phyloP scores from a whole-genome alignment of 169 alveolate genomes.

The Eimeria sp. region DNA sequence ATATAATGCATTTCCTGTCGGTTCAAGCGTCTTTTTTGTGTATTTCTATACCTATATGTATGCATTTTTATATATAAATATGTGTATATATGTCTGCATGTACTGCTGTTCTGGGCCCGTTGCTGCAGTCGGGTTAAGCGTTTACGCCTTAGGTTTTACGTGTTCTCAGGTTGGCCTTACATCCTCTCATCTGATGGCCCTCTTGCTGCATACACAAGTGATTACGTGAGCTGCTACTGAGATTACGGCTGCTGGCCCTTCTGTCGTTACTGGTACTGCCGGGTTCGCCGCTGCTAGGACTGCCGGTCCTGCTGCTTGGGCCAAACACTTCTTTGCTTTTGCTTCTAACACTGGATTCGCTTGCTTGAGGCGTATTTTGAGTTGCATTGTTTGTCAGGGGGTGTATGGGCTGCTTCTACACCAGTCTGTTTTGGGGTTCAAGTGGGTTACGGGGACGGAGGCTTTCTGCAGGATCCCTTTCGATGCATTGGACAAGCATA shows the following conservation, averaged over 20 bases:
- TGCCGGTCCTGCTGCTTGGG: background rate
- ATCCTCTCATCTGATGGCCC: conserved; percentile 54
- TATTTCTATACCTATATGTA: background rate
- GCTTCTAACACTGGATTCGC: background rate
- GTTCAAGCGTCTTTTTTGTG: no score
- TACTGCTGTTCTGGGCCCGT: background rate
- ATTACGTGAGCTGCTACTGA: conserved; percentile 20
- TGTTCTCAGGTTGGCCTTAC: conserved; percentile 61
- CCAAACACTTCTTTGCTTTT: background rate
- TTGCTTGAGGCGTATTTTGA: background rate
- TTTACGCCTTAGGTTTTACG: background rate
- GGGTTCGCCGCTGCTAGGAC: background rate
- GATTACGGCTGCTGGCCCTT: background rate
- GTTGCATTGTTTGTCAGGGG: conserved; percentile 22
- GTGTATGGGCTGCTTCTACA: conserved; percentile 31
- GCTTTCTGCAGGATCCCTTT: conserved; percentile 34
- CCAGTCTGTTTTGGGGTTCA: conserved; percentile 27
- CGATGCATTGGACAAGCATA: background rate
- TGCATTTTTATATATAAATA: no score
- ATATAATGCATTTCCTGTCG: no score
- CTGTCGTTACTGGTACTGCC: background rate
- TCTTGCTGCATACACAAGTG: conserved; percentile 57
- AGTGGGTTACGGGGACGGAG: conserved; percentile 52
- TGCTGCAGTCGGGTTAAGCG: no score
- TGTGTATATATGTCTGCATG: background rate